Base-by-base conservation (phyloP, 1,139 yeast species). In the Scheffersomyces lignicola region DNA sequence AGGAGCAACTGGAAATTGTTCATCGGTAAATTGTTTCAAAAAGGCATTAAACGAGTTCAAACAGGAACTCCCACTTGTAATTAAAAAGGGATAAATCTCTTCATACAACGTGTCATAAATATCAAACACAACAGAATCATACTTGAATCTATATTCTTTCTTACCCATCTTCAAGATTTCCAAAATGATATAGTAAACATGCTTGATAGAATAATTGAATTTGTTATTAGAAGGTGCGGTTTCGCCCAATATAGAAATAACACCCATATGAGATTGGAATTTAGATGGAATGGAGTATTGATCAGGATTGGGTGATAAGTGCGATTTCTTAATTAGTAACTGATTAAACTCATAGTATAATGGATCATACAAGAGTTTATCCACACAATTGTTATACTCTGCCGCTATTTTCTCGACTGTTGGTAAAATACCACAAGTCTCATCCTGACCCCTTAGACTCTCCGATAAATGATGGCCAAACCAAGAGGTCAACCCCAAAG, bases 401-500 rank as follows among this genome's bases (percentile, higher is more conserved):
- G n/a, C n/a, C n/a, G n/a, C n/a, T n/a, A n/a, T n/a, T 5, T 25
- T 20, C 15, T 38, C 20, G 7, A 41, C 17, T n/a, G 34, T 24
- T 4, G 33, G 29, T 7, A 41, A 13, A 9, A 37, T 23, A 4
- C 21, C 12, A 7, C 24, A 12, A 7, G 26, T 18, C 4, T 25
- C 13, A 11, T 14, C 31, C 21, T 24, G n/a, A 25, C 21, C 17
- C 16, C 21, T 37, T n/a, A 30, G 18, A 11, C 13, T 14, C 8
- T 26, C n/a, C 4, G 24, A n/a, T 18, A 45, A 20, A 12, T 35
- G 33, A 14, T 18, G 32, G 16, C 39, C 40, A n/a, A 48, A 21
- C 51, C 49, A 54, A 28, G 38, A 45, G 29, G 34, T 45, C 35
- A 56, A 38, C 1, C 61, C 62, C 33, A 37, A 53, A 12, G 54